These are phyloP conservation scores for Rhizomucor miehei DNA, from an alignment of 371 early-diverging fungal species.

Conservation along the genomic window DNA sequence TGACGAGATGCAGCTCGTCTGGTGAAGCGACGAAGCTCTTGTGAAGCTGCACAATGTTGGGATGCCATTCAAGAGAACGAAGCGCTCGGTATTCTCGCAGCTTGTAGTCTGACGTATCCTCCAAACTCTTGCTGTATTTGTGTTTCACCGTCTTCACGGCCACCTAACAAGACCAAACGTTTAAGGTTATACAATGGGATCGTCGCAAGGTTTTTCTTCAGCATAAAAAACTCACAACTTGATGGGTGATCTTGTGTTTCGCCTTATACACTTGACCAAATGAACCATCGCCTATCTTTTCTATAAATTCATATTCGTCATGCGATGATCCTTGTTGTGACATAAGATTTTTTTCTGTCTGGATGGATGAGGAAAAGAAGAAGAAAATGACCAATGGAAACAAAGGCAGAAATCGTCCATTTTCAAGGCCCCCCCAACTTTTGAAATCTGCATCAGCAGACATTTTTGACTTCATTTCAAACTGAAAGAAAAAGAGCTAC, in stretches of 20 bases:
- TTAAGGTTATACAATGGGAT: neutral
- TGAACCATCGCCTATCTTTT: conserved; percentile 89
- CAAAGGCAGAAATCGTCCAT: neutral
- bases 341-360: conserved; percentile 21
- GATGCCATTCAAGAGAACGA: conserved; percentile 64
- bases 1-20: conserved; percentile 86
- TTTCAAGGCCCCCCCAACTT: neutral
- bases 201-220: neutral
- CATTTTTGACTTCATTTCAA: neutral
- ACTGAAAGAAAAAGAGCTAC: too few species aligned
- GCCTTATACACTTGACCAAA: conserved; percentile 91
- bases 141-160: conserved; percentile 97
- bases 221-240: conserved; percentile 56
- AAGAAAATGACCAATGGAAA: neutral
- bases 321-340: conserved; percentile 33
- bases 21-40: conserved; percentile 79
- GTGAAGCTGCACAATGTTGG: conserved; percentile 79
- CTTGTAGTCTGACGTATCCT: conserved; percentile 55
- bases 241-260: conserved; percentile 64
- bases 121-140: conserved; percentile 75
- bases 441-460: neutral
- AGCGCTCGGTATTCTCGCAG: conserved; percentile 78
- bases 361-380: conserved; percentile 3
- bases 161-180: conserved; percentile 52
- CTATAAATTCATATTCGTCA: conserved; percentile 70